phyloP scores from a whole-genome alignment of 768 basidiomycete genomes.

The Mycena alexandri region DNA sequence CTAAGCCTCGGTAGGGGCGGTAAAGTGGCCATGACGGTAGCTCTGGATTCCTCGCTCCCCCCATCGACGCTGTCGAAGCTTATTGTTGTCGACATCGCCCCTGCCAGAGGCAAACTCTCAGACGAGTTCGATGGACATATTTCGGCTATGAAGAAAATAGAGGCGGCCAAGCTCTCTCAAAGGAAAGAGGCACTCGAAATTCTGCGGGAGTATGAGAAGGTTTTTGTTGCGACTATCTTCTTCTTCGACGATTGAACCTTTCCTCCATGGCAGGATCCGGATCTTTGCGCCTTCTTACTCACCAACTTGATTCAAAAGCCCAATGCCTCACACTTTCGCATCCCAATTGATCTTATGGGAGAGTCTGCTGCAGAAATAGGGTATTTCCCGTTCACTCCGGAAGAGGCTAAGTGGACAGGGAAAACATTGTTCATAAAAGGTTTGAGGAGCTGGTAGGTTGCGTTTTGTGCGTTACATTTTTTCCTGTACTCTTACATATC shows the following conservation, averaged over 20 bases:
- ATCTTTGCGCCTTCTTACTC: conserved; percentile 84
- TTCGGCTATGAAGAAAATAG: conserved; percentile 80
- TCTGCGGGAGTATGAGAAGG: conserved; percentile 73
- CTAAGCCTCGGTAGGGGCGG: conserved; percentile 73
- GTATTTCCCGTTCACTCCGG: conserved; percentile 79
- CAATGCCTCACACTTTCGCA: conserved; percentile 64
- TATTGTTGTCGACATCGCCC: conserved; percentile 87
- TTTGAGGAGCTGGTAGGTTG: conserved; percentile 73
- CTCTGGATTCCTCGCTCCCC: conserved; percentile 62
- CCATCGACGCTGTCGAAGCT: conserved; percentile 62
- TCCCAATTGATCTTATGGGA: conserved; percentile 78
- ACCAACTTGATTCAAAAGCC: conserved; percentile 76
- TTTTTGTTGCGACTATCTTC: conserved; percentile 44
- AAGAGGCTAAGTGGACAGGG: conserved; percentile 66
- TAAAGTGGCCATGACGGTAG: conserved; percentile 82
- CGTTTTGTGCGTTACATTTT: background rate
- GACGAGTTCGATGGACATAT: conserved; percentile 77
- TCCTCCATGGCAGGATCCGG: conserved; percentile 66
- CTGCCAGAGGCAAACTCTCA: conserved; percentile 68
- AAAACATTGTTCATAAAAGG: conserved; percentile 84
- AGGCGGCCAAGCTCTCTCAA: conserved; percentile 66
- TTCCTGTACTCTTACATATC: background rate
- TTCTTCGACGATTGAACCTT: background rate
- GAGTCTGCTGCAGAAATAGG: conserved; percentile 75
- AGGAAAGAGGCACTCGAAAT: conserved; percentile 80